Conservation (phyloP, 1,284 basidiomycete species). For the Baeospora myosura region DNA sequence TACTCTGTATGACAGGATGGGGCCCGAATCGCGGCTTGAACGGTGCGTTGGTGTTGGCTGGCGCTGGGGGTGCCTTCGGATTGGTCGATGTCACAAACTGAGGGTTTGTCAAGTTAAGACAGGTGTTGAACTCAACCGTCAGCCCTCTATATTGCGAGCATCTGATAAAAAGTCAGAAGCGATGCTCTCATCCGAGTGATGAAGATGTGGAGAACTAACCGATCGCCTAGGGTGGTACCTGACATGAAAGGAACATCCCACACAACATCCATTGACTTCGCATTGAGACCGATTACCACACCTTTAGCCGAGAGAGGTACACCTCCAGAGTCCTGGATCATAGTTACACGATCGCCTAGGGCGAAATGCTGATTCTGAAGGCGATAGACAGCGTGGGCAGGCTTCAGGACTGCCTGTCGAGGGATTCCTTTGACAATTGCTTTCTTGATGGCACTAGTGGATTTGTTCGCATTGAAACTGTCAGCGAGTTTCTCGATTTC, state of each 20-base stretch:
- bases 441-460: conserved; percentile 68
- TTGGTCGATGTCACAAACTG: conserved; percentile 75
- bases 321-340: conserved; percentile 92
- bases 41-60: conserved; percentile 26
- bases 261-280: conserved; percentile 89
- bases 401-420: conserved; percentile 91
- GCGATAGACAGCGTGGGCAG: conserved; percentile 83
- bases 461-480: conserved; percentile 53
- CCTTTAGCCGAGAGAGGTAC: conserved; percentile 91
- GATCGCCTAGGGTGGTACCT: conserved; percentile 80
- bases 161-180: conserved; percentile 28
- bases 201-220: conserved; percentile 38
- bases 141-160: conserved; percentile 89
- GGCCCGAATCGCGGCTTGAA: conserved; percentile 69
- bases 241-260: conserved; percentile 97
- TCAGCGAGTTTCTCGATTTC: conserved; percentile 77
- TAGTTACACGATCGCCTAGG: conserved; percentile 92
- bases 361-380: conserved; percentile 87
- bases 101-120: conserved; percentile 77
- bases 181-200: neutral
- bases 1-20: conserved; percentile 48
- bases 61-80: conserved; percentile 40
- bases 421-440: conserved; percentile 89
- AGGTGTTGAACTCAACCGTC: conserved; percentile 76
- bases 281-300: conserved; percentile 84